Conservation (phyloP, 2,329 filamentous ascomycete genomes). For the Beauveria varroae region DNA sequence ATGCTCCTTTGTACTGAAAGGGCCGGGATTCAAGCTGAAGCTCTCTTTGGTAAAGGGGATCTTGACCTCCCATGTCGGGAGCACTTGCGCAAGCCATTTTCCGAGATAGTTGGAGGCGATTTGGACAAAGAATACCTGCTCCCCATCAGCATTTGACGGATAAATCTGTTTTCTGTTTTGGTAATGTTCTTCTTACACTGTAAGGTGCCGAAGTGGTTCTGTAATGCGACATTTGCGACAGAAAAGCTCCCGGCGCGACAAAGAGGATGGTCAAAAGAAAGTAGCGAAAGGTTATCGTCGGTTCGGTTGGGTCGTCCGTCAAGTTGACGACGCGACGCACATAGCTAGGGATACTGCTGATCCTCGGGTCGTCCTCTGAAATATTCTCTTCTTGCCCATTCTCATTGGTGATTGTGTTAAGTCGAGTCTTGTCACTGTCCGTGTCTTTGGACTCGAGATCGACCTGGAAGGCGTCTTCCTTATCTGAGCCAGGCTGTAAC, state of each 20-base stretch:
- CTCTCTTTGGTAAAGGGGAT: constrained; percentile 39
- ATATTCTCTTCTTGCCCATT: constrained; percentile 21
- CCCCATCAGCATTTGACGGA: neutral
- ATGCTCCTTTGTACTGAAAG: constrained; percentile 51
- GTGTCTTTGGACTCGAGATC: constrained; percentile 9
- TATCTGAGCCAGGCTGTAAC: neutral
- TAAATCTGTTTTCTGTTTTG: too few relatives aligned
- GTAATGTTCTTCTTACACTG: constrained; percentile 30
- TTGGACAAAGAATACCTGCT: constrained; percentile 45
- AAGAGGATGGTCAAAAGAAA: constrained; percentile 48
- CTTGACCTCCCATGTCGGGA: constrained; percentile 39
- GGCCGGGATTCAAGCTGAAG: constrained; percentile 49
- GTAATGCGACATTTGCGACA: constrained; percentile 48
- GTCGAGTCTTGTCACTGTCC: neutral
- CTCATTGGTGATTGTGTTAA: constrained; percentile 7
- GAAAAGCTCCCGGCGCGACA: constrained; percentile 48
- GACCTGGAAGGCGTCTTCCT: neutral
- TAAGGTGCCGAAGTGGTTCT: constrained; percentile 51
- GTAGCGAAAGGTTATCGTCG: constrained; percentile 53
- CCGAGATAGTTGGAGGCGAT: constrained; percentile 50
- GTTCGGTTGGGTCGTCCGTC: constrained; percentile 46
- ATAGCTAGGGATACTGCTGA: constrained; percentile 45
- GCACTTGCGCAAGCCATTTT: constrained; percentile 41
- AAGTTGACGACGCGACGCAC: constrained; percentile 51
- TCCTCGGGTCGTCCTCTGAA: constrained; percentile 40